Conservation (phyloP, 1,284 basidiomycete species). For the Rugiboletus extremiorientalis region DNA sequence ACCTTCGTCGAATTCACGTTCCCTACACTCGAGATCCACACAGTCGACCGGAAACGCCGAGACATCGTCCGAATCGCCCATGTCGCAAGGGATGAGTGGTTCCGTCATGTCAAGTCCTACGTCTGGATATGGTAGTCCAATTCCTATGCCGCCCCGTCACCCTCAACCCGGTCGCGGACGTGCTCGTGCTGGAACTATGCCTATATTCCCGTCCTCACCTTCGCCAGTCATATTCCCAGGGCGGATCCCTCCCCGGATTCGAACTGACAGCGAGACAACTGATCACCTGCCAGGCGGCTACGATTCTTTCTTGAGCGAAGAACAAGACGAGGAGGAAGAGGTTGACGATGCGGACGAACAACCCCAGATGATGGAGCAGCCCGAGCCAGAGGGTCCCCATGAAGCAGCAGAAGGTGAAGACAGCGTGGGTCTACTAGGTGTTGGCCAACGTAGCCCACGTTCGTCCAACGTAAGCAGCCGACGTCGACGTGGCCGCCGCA, state of each 20-base stretch:
- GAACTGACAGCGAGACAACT: constrained; percentile 45
- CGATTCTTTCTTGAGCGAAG: constrained; percentile 36
- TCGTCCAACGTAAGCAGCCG: constrained; percentile 50
- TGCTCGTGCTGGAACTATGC: constrained; percentile 51
- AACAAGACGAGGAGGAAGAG: constrained; percentile 40
- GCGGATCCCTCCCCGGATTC: constrained; percentile 34
- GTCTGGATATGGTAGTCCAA: constrained; percentile 43
- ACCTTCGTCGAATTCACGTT: constrained; percentile 44
- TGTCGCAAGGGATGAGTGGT: constrained; percentile 33
- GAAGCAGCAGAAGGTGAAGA: constrained; percentile 70
- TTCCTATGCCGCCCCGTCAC: constrained; percentile 74
- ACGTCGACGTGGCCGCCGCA: constrained; percentile 34
- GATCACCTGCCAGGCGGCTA: constrained; percentile 32
- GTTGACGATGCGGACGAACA: constrained; percentile 40
- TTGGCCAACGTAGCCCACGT: constrained; percentile 52
- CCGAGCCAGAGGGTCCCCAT: constrained; percentile 52
- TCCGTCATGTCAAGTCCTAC: constrained; percentile 35
- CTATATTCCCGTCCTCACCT: constrained; percentile 43
- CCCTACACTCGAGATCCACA: constrained; percentile 44
- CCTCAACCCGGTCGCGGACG: constrained; percentile 47
- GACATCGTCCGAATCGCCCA: constrained; percentile 49
- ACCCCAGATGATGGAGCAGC: constrained; percentile 49
- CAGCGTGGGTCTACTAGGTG: constrained; percentile 59
- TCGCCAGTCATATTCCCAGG: constrained; percentile 46
- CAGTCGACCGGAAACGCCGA: constrained; percentile 60